Percentiles rank a stretch among this genome's conserved stretches.
phyloP scores from a whole-genome alignment of 345 rosid genomes.

The Reutealis trisperma region DNA sequence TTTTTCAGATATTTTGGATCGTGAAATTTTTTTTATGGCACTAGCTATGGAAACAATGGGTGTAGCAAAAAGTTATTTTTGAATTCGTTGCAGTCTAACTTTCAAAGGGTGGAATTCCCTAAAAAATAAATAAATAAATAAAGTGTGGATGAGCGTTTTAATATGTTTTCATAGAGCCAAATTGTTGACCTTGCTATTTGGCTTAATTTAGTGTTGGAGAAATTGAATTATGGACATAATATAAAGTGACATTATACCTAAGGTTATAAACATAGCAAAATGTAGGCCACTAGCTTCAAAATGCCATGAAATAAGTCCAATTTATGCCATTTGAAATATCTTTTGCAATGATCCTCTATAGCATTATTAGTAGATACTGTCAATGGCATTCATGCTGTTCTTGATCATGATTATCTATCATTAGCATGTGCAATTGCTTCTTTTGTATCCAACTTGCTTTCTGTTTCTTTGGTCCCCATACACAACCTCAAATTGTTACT shows the following conservation, averaged over 20 bases:
- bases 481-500: background rate
- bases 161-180: background rate
- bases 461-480: background rate
- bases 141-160: background rate
- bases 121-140: too few species aligned
- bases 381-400: background rate
- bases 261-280: background rate
- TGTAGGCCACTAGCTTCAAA: background rate
- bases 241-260: background rate
- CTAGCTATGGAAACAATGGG: background rate
- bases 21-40: background rate
- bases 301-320: too few species aligned
- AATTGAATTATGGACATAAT: background rate
- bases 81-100: background rate
- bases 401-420: background rate
- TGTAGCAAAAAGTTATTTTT: background rate
- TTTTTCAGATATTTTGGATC: background rate
- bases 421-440: background rate
- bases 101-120: too few species aligned
- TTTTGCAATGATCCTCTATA: background rate
- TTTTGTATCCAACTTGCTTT: background rate
- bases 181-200: background rate
- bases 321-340: background rate
- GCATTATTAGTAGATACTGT: background rate
- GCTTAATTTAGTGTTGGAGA: conserved; percentile 1